Conservation (phyloP, 2,329 filamentous ascomycete species). For the Sphaerulina populicola region DNA sequence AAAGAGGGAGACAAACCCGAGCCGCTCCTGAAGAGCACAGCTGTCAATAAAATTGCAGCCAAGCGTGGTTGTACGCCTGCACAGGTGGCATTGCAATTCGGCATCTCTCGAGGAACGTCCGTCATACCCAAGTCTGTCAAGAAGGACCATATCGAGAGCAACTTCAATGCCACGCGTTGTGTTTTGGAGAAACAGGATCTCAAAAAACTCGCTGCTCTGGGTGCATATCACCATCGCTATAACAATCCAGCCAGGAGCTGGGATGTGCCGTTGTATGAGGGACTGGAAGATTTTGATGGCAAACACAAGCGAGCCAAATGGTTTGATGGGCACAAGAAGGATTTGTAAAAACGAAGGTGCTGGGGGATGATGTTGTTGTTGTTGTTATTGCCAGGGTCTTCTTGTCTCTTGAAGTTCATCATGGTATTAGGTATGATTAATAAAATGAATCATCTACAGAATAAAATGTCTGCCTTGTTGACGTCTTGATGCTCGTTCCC, state of each 20-base stretch:
- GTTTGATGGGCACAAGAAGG: constrained; percentile 7
- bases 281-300: constrained; percentile 34
- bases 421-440: neutral
- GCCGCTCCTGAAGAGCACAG: constrained; percentile 47
- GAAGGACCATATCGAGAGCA: constrained; percentile 23
- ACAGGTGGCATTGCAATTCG: constrained; percentile 49
- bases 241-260: constrained; percentile 30
- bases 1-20: constrained; percentile 18
- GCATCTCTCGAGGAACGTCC: constrained; percentile 47
- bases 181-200: constrained; percentile 34
- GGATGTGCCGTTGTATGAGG: constrained; percentile 34
- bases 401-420: neutral
- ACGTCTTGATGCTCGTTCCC: neutral
- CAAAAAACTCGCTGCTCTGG: constrained; percentile 32
- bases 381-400: neutral
- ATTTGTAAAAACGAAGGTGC: neutral
- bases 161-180: constrained; percentile 32
- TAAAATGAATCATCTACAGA: neutral
- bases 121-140: constrained; percentile 46
- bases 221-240: constrained; percentile 27
- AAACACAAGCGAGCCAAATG: constrained; percentile 20
- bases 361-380: neutral
- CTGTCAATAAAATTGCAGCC: constrained; percentile 57
- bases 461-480: neutral
- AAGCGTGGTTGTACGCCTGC: constrained; percentile 52